Evolutionary conservation across 306 rosid genomes (phyloP).

Genomic region (Vicia faba): DNA sequence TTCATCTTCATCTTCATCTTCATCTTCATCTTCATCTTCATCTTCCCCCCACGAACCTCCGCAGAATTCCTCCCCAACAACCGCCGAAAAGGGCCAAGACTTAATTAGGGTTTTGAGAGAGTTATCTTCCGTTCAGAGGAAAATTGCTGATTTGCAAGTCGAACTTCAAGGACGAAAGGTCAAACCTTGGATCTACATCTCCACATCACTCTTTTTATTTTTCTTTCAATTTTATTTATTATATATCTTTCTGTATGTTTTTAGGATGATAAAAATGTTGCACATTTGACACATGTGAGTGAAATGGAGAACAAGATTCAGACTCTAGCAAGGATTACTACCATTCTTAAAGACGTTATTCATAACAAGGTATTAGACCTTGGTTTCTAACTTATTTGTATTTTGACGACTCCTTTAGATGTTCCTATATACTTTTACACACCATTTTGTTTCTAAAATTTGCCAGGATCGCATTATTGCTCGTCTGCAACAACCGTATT

Average conservation of each 20-base stretch:
- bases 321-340: constrained; percentile 79
- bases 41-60: constrained; percentile 46
- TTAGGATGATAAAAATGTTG: constrained; percentile 92
- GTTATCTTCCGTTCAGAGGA: constrained; percentile 80
- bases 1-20: too few species aligned
- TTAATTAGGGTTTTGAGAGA: constrained; percentile 84
- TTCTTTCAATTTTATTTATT: constrained; percentile 10
- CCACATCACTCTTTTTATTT: not conserved
- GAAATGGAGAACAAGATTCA: constrained; percentile 97
- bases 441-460: constrained; percentile 25
- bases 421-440: not conserved
- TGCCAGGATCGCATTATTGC: constrained; percentile 93
- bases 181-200: constrained; percentile 1
- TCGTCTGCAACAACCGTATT: constrained; percentile 97
- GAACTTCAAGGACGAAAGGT: constrained; percentile 99
- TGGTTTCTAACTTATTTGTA: too few species aligned
- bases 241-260: constrained; percentile 5
- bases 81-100: constrained; percentile 84
- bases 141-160: constrained; percentile 92
- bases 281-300: constrained; percentile 89
- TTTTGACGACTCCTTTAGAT: not conserved
- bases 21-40: constrained; percentile 27
- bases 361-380: constrained; percentile 94
- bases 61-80: constrained; percentile 52
- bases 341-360: constrained; percentile 87